phyloP scores from a whole-genome alignment of 208 protist genomes.

The Lotmaria passim region DNA sequence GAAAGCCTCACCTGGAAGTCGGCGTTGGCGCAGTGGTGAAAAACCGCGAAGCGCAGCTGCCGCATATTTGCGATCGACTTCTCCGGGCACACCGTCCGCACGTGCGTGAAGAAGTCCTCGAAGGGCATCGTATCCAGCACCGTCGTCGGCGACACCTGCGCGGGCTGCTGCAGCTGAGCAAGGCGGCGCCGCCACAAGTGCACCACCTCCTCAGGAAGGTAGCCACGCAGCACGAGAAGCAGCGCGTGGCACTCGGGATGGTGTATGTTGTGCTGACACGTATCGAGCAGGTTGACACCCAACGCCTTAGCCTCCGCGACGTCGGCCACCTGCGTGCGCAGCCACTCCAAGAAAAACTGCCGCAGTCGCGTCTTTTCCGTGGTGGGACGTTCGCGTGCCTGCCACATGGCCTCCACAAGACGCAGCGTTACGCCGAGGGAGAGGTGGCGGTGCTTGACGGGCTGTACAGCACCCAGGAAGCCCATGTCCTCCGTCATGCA shows the following conservation, averaged over 20 bases:
- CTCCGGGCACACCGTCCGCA: conserved; percentile 70
- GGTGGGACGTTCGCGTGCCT: conserved; percentile 34
- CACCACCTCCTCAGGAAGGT: conserved; percentile 72
- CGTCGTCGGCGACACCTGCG: conserved; percentile 4
- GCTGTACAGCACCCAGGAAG: conserved; percentile 56
- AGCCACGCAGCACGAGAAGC: conserved; percentile 59
- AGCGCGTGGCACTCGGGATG: conserved; percentile 76
- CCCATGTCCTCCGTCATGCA: conserved; percentile 58
- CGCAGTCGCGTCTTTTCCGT: conserved; percentile 34
- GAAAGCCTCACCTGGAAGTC: conserved; percentile 22
- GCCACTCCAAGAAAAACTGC: conserved; percentile 71
- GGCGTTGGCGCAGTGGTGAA: conserved; percentile 3
- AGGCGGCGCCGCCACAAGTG: conserved; percentile 50
- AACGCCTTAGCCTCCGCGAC: conserved; percentile 50
- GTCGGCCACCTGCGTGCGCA: conserved; percentile 53
- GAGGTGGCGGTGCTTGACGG: conserved; percentile 75
- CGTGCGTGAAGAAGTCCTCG: conserved; percentile 39
- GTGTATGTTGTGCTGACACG: conserved; percentile 62
- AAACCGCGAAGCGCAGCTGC: conserved; percentile 74
- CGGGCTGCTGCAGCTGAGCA: conserved; percentile 28
- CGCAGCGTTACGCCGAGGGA: conserved; percentile 38
- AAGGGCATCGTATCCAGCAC: conserved; percentile 34
- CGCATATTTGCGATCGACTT: conserved; percentile 75
- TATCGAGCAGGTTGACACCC: conserved; percentile 69
- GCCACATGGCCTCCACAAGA: conserved; percentile 72